phyloP scores from a whole-genome alignment of 2,329 filamentous ascomycete genomes.

The Parastagonospora nodorum region DNA sequence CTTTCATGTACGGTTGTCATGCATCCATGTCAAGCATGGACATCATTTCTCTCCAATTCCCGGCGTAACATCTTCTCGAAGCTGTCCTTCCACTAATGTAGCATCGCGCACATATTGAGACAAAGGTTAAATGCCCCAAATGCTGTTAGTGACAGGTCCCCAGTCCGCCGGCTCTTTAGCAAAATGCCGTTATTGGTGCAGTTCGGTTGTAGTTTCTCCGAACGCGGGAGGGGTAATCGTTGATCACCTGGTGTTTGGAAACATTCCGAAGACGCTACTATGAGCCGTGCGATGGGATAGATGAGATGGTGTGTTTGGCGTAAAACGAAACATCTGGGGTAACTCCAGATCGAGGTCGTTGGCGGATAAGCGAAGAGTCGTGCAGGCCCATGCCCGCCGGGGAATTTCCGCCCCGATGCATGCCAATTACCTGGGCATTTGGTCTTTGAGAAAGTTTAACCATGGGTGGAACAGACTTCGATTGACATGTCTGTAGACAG shows the following conservation, averaged over 20 bases:
- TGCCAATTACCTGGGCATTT: too few relatives aligned
- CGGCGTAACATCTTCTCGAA: not conserved
- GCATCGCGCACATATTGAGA: constrained; percentile 6
- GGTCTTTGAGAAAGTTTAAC: too few relatives aligned
- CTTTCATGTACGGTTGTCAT: too few relatives aligned
- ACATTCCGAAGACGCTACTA: not conserved
- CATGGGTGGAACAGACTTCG: too few relatives aligned
- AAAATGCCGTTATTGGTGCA: constrained; percentile 17
- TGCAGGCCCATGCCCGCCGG: too few relatives aligned
- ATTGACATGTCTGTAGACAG: too few relatives aligned
- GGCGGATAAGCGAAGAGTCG: too few relatives aligned
- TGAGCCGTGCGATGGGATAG: not conserved
- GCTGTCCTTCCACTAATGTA: constrained; percentile 3
- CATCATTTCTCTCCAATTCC: not conserved
- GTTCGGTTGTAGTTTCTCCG: constrained; percentile 15
- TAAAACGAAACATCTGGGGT: too few relatives aligned
- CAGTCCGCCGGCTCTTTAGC: constrained; percentile 1
- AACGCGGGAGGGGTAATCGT: not conserved
- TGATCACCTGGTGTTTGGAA: not conserved
- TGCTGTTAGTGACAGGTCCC: constrained; percentile 4
- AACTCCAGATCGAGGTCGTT: too few relatives aligned
- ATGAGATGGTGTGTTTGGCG: not conserved
- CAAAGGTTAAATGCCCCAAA: constrained; percentile 8
- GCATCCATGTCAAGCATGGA: not conserved
- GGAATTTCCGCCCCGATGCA: too few relatives aligned